phyloP scores from a whole-genome alignment of 495 filamentous ascomycete genomes.

The Pseudoneurospora amorphoporcata region DNA sequence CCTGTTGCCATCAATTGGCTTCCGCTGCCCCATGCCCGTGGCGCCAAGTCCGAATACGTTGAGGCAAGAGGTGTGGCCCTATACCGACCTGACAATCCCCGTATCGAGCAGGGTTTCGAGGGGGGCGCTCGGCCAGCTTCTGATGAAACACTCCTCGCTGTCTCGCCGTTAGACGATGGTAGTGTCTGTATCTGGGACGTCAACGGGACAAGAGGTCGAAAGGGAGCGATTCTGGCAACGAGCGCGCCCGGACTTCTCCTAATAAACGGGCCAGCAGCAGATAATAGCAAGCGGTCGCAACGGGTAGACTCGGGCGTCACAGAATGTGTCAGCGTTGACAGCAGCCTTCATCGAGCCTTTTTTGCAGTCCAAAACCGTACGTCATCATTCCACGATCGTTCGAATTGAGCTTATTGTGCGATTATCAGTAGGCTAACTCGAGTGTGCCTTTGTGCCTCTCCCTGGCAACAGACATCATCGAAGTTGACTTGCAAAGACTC shows the following conservation, averaged over 20 bases:
- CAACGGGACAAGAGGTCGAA: constrained; percentile 45
- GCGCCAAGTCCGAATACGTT: constrained; percentile 30
- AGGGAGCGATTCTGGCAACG: constrained; percentile 54
- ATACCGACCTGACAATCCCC: constrained; percentile 36
- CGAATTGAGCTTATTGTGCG: background rate
- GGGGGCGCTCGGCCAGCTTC: background rate
- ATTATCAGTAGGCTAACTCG: background rate
- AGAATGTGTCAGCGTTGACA: constrained; percentile 79
- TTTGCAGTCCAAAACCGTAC: constrained; percentile 63
- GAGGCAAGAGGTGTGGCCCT: constrained; percentile 60
- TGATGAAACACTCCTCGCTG: constrained; percentile 42
- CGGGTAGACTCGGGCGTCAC: constrained; percentile 57
- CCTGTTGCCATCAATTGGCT: constrained; percentile 68
- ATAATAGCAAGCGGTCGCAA: constrained; percentile 31
- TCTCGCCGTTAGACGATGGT: constrained; percentile 77
- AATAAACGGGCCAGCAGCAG: constrained; percentile 34
- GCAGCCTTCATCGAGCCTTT: constrained; percentile 55
- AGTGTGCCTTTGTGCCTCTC: background rate
- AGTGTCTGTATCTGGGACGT: constrained; percentile 81
- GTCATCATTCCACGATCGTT: constrained; percentile 12
- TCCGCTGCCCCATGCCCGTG: constrained; percentile 32
- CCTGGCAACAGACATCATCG: constrained; percentile 47
- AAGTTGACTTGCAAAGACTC: constrained; percentile 74
- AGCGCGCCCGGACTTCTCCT: constrained; percentile 57
- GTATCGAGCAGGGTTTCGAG: constrained; percentile 28